Evolutionary conservation across 805 yeast species (phyloP).

Genomic region (Candida sphagnicola): DNA sequence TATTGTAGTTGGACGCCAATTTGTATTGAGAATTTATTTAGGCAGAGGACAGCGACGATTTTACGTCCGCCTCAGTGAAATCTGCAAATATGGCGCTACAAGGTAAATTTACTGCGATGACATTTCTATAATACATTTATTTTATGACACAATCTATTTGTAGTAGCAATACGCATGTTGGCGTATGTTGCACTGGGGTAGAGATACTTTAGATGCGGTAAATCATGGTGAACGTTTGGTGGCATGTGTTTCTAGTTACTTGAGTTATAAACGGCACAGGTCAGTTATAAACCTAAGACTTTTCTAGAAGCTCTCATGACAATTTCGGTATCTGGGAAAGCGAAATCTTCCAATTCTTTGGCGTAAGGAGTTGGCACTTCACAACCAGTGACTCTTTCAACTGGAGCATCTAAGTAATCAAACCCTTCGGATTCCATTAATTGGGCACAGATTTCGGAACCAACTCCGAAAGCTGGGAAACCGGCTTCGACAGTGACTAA

Average conservation of each 20-base stretch:
- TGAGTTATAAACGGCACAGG: too few relatives aligned
- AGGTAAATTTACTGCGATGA: too few relatives aligned
- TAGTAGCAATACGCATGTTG: too few relatives aligned
- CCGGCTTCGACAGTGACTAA: slow-evolving; percentile 95
- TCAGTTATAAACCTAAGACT: slow-evolving; percentile 60
- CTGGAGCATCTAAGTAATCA: slow-evolving; percentile 97
- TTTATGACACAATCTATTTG: background rate
- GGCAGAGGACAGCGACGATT: too few relatives aligned
- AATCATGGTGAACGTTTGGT: too few relatives aligned
- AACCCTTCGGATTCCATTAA: slow-evolving; percentile 98
- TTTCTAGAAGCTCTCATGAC: slow-evolving; percentile 83
- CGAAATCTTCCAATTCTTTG: slow-evolving; percentile 91
- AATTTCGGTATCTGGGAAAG: slow-evolving; percentile 95
- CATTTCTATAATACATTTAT: background rate
- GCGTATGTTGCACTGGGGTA: too few relatives aligned
- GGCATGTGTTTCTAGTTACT: too few relatives aligned
- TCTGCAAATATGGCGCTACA: too few relatives aligned
- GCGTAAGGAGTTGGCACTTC: slow-evolving; percentile 99
- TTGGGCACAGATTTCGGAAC: slow-evolving; percentile 96
- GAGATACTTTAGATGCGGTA: too few relatives aligned
- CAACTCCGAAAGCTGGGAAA: slow-evolving; percentile 98
- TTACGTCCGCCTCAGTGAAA: too few relatives aligned
- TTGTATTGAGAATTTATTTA: too few relatives aligned
- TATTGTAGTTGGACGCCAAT: too few relatives aligned
- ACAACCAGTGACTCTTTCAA: slow-evolving; percentile 98